Conservation (phyloP, 305 asterid species). For the Fraxinus xanthoxyloides region DNA sequence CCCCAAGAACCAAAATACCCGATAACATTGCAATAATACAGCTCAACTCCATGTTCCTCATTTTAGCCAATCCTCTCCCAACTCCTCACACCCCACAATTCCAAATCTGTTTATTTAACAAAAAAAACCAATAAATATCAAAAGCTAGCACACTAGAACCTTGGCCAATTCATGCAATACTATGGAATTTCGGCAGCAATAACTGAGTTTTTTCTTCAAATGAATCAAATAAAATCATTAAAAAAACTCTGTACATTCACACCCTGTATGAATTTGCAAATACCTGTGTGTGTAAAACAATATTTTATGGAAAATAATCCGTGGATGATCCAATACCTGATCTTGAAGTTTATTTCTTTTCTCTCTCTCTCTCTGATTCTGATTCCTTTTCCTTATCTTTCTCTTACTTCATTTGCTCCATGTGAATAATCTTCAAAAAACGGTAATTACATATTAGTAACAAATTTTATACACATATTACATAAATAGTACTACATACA, state of each 20-base stretch:
- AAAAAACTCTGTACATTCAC: neutral
- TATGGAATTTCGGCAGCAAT: neutral
- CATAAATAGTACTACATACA: conserved; percentile 4
- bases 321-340: conserved; percentile 28
- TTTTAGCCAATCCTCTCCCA: conserved; percentile 33
- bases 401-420: conserved; percentile 42
- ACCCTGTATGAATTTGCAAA: neutral
- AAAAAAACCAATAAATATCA: conserved; percentile 8
- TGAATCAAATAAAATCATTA: neutral
- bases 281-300: neutral
- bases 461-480: neutral
- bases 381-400: conserved; percentile 4
- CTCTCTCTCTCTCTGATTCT: neutral
- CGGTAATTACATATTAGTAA: conserved; percentile 16
- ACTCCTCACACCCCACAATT: conserved; percentile 29
- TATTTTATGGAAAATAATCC: neutral
- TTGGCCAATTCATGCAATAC: neutral
- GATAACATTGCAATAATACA: conserved; percentile 39
- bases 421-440: conserved; percentile 31
- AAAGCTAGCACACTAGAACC: neutral
- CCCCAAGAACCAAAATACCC: conserved; percentile 41
- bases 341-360: conserved; percentile 18
- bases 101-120: conserved; percentile 31
- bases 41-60: conserved; percentile 47
- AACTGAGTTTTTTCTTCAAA: neutral